Conservation (phyloP, 148 eudicot genomes). For the Rhododendron molle region DNA sequence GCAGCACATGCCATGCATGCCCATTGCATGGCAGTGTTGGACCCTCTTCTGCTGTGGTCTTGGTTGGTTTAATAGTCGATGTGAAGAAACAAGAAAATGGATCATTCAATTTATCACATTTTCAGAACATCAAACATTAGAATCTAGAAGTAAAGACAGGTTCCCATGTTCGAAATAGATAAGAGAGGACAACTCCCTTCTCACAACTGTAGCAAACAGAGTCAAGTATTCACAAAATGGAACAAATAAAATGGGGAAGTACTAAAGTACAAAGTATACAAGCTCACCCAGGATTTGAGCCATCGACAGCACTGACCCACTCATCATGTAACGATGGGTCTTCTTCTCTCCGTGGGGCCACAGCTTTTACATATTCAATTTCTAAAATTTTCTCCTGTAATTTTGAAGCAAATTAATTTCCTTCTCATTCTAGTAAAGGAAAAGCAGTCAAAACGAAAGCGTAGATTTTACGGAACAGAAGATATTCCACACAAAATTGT, state of each 20-base stretch:
- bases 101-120: neutral
- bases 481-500: neutral
- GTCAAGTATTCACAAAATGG: neutral
- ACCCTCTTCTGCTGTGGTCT: neutral
- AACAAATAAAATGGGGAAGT: neutral
- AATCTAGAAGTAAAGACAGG: neutral
- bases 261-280: neutral
- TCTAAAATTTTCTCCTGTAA: slow-evolving; percentile 83
- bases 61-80: neutral
- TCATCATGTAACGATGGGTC: slow-evolving; percentile 86
- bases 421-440: neutral
- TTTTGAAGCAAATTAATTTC: neutral
- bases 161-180: neutral
- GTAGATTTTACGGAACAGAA: neutral
- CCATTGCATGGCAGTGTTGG: neutral
- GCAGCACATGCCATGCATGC: neutral
- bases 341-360: slow-evolving; percentile 76
- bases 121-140: neutral
- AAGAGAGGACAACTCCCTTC: neutral
- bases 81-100: neutral
- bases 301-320: slow-evolving; percentile 95
- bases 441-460: neutral
- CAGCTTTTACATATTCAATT: slow-evolving; percentile 85
- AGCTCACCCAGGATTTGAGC: slow-evolving; percentile 69
- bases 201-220: neutral